phyloP scores from a whole-genome alignment of 75 land plant genomes.

The Pseudotsuga menziesii region DNA sequence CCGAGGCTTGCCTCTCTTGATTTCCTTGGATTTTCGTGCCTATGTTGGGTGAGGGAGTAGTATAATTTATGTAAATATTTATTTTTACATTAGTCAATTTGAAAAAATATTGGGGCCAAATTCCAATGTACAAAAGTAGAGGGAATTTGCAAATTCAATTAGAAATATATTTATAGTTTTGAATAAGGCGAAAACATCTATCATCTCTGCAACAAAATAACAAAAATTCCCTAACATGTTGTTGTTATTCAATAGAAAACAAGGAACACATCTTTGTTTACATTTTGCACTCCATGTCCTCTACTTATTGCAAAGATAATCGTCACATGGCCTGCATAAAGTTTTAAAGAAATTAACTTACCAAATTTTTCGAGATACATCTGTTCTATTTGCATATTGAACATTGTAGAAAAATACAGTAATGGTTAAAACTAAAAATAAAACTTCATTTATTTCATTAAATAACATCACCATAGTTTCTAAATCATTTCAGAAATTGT shows the following conservation, averaged over 20 bases:
- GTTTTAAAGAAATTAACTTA: background rate
- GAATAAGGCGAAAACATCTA: background rate
- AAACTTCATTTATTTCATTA: background rate
- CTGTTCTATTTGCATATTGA: background rate
- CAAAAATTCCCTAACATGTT: background rate
- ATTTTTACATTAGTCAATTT: too few relatives aligned
- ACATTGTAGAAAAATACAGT: background rate
- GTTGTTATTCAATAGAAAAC: background rate
- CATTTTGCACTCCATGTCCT: too few relatives aligned
- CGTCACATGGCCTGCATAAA: slow-evolving; percentile 71
- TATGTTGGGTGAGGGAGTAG: too few relatives aligned
- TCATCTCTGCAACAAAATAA: background rate
- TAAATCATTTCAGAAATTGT: background rate
- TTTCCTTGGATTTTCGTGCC: too few relatives aligned
- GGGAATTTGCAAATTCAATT: background rate
- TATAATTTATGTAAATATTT: too few relatives aligned
- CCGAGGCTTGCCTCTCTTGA: too few relatives aligned
- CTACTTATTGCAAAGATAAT: slow-evolving; percentile 91
- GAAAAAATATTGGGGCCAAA: background rate
- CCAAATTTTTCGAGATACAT: background rate
- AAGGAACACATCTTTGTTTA: slow-evolving; percentile 20
- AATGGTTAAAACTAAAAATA: background rate
- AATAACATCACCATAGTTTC: background rate
- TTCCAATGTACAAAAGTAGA: background rate
- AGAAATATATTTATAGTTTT: background rate